phyloP scores from a whole-genome alignment of 2,329 filamentous ascomycete genomes.

The Trichoderma lentiforme region DNA sequence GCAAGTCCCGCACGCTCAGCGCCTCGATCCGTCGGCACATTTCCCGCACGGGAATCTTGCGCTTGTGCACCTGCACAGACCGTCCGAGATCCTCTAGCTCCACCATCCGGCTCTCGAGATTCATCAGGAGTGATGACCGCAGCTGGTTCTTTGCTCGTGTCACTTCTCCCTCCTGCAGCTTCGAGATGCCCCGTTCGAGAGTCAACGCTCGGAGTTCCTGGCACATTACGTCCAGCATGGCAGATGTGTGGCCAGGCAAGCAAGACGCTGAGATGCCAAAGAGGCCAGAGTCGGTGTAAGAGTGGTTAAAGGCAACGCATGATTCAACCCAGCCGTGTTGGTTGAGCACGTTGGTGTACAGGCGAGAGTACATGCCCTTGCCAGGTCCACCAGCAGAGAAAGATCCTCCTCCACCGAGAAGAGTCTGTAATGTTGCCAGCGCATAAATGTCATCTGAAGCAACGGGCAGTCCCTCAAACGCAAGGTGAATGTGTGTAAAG shows the following conservation, averaged over 20 bases:
- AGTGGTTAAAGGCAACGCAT: slow-evolving; percentile 95
- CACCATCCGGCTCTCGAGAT: slow-evolving; percentile 94
- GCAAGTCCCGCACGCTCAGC: slow-evolving; percentile 75
- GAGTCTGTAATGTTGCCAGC: slow-evolving; percentile 88
- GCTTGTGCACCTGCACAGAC: slow-evolving; percentile 94
- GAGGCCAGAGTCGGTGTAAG: slow-evolving; percentile 90
- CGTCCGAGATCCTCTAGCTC: slow-evolving; percentile 93
- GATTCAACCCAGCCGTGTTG: slow-evolving; percentile 97
- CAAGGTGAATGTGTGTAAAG: slow-evolving; percentile 90
- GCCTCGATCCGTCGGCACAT: slow-evolving; percentile 88
- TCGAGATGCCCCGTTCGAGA: slow-evolving; percentile 68
- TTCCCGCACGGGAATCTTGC: slow-evolving; percentile 84
- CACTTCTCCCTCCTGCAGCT: slow-evolving; percentile 74
- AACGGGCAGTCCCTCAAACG: slow-evolving; percentile 92
- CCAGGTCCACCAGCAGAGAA: slow-evolving; percentile 96
- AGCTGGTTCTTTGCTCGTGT: slow-evolving; percentile 96
- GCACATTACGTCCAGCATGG: slow-evolving; percentile 95
- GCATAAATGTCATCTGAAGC: slow-evolving; percentile 92
- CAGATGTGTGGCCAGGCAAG: slow-evolving; percentile 68
- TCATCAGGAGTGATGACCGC: slow-evolving; percentile 87
- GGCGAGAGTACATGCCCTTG: slow-evolving; percentile 97
- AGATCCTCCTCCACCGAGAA: slow-evolving; percentile 91
- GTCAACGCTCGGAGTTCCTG: slow-evolving; percentile 79
- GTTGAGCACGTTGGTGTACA: slow-evolving; percentile 97
- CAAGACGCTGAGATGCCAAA: slow-evolving; percentile 92